phyloP scores from a whole-genome alignment of 176 grass and related monocot genomes.

The Thalia dealbata region DNA sequence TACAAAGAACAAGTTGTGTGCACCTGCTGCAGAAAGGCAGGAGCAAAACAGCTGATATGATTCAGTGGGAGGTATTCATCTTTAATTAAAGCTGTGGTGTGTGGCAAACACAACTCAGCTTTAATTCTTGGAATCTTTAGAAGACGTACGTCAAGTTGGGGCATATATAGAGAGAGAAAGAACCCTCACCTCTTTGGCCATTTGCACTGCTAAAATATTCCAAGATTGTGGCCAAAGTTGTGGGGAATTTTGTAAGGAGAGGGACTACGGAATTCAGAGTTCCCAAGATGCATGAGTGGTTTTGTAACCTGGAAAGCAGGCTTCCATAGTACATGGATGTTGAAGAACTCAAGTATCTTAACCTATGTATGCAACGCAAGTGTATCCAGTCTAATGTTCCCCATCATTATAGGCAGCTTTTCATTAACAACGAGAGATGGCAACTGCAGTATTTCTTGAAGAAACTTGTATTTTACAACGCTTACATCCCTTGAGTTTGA shows the following conservation, averaged over 20 bases:
- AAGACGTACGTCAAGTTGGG: background rate
- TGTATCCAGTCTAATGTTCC: background rate
- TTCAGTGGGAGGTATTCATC: background rate
- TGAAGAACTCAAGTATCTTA: background rate
- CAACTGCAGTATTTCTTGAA: background rate
- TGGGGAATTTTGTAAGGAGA: background rate
- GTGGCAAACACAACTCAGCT: background rate
- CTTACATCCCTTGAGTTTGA: background rate
- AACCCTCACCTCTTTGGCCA: constrained; percentile 1
- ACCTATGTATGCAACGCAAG: background rate
- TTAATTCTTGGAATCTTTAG: background rate
- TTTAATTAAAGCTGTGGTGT: background rate
- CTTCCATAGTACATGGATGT: background rate
- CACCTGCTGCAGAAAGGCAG: background rate
- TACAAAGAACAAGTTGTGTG: background rate
- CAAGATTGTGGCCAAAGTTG: background rate
- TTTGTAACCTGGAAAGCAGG: background rate
- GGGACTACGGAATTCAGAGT: constrained; percentile 1
- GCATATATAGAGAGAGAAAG: background rate
- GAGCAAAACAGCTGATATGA: background rate
- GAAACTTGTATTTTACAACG: background rate
- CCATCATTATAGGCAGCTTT: background rate
- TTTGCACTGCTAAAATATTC: background rate
- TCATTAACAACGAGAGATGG: background rate
- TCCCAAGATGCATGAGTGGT: background rate